A percentile compares a stretch with the other conserved stretches of the same genome.
Conservation (phyloP, 2,329 filamentous ascomycete genomes). For the Fusarium tricinctum region DNA sequence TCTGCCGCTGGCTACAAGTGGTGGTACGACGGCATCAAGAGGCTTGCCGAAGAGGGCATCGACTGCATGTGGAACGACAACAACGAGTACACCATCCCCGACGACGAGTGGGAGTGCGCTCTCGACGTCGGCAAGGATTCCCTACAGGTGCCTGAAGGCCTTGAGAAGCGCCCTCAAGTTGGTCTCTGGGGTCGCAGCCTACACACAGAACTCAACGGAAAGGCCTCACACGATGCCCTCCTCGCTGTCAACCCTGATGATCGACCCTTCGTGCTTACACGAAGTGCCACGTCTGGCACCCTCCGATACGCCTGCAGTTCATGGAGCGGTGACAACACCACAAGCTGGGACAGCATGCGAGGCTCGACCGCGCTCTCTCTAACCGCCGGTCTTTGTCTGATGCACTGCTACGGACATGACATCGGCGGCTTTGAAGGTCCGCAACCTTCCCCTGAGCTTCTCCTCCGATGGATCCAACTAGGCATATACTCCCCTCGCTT, state of each 20-base stretch:
- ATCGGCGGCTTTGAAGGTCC: slow-evolving; percentile 83
- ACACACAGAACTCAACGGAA: slow-evolving; percentile 79
- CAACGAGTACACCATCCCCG: slow-evolving; percentile 78
- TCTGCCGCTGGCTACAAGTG: slow-evolving; percentile 75
- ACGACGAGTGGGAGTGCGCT: slow-evolving; percentile 75
- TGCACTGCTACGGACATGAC: slow-evolving; percentile 80
- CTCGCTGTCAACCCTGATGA: slow-evolving; percentile 69
- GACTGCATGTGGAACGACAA: slow-evolving; percentile 86
- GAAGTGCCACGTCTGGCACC: slow-evolving; percentile 78
- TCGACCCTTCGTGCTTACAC: slow-evolving; percentile 77
- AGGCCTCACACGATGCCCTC: slow-evolving; percentile 77
- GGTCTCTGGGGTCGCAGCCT: slow-evolving; percentile 78
- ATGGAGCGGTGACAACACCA: slow-evolving; percentile 82
- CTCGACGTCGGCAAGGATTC: slow-evolving; percentile 60
- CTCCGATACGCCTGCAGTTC: slow-evolving; percentile 78
- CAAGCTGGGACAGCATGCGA: slow-evolving; percentile 80
- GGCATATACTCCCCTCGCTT: slow-evolving; percentile 79
- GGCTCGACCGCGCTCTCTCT: slow-evolving; percentile 78
- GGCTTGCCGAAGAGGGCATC: slow-evolving; percentile 73
- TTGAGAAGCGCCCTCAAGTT: slow-evolving; percentile 62
- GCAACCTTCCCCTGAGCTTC: slow-evolving; percentile 77
- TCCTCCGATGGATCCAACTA: slow-evolving; percentile 80
- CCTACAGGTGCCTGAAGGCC: slow-evolving; percentile 52
- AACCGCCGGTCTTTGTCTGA: slow-evolving; percentile 75
- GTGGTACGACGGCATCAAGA: slow-evolving; percentile 78